Evolutionary conservation across 2,329 filamentous ascomycete genomes (phyloP).

Genomic region (Aspergillus japonicus): DNA sequence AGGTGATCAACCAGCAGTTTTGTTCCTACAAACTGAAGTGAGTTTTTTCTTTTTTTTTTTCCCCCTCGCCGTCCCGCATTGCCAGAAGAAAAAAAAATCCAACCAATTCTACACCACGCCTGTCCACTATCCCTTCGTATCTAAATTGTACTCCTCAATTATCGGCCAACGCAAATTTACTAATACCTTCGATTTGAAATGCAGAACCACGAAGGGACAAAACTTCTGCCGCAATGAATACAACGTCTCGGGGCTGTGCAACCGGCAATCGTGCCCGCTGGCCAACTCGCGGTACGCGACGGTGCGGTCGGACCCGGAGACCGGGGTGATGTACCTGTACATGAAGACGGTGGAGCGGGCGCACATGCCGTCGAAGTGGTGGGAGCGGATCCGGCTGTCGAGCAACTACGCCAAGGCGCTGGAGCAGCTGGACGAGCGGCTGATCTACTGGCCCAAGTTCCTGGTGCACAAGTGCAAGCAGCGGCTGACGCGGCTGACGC

Average conservation of each 20-base stretch:
- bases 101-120: neutral
- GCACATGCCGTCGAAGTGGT: constrained; percentile 85
- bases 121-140: neutral
- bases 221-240: constrained; percentile 96
- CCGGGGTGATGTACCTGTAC: constrained; percentile 86
- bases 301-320: constrained; percentile 76
- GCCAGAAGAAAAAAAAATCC: neutral
- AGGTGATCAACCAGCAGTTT: constrained; percentile 92
- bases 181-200: no score
- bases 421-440: constrained; percentile 76
- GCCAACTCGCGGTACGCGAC: constrained; percentile 93
- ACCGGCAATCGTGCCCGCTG: constrained; percentile 83
- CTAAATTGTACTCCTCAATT: no score
- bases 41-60: constrained; percentile 27
- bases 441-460: constrained; percentile 95
- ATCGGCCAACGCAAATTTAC: no score
- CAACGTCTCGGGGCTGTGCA: constrained; percentile 81
- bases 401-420: constrained; percentile 89
- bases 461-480: constrained; percentile 95
- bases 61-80: neutral
- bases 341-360: constrained; percentile 92
- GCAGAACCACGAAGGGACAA: constrained; percentile 75
- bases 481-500: constrained; percentile 83
- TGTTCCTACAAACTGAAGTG: constrained; percentile 94
- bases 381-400: constrained; percentile 88